These are phyloP conservation scores for Excoecaria cochinchinensis DNA, from an alignment of 345 rosid species.

Conservation along the genomic window DNA sequence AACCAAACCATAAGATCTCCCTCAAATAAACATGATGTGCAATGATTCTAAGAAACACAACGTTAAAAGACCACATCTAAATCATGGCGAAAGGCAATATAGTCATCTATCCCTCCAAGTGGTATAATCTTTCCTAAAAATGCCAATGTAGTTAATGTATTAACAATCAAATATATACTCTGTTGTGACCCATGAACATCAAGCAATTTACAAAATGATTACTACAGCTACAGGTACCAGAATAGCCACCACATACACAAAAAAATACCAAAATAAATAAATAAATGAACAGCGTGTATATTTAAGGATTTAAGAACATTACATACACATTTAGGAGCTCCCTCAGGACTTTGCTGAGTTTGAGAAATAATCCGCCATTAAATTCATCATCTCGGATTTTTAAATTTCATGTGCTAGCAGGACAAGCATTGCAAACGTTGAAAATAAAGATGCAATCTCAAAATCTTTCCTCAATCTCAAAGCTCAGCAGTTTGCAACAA, in stretches of 20 bases:
- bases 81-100: background rate
- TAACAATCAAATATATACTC: background rate
- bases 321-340: constrained; percentile 27
- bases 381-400: constrained; percentile 16
- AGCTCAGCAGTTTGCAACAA: constrained; percentile 1
- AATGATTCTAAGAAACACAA: background rate
- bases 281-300: background rate
- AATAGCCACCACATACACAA: constrained; percentile 2
- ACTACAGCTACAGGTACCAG: constrained; percentile 10
- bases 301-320: constrained; percentile 5
- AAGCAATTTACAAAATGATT: constrained; percentile 13
- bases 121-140: background rate
- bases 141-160: background rate
- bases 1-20: background rate
- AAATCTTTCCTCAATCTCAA: background rate
- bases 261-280: background rate
- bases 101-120: background rate
- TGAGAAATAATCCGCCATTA: background rate
- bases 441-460: constrained; percentile 14
- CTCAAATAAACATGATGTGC: background rate
- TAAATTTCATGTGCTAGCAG: constrained; percentile 15
- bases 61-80: background rate
- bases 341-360: constrained; percentile 14
- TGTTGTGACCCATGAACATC: background rate
- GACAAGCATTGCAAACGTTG: constrained; percentile 12